Base-by-base conservation (phyloP, 2,329 filamentous ascomycete species). In the Penicillium sclerotiorum region DNA sequence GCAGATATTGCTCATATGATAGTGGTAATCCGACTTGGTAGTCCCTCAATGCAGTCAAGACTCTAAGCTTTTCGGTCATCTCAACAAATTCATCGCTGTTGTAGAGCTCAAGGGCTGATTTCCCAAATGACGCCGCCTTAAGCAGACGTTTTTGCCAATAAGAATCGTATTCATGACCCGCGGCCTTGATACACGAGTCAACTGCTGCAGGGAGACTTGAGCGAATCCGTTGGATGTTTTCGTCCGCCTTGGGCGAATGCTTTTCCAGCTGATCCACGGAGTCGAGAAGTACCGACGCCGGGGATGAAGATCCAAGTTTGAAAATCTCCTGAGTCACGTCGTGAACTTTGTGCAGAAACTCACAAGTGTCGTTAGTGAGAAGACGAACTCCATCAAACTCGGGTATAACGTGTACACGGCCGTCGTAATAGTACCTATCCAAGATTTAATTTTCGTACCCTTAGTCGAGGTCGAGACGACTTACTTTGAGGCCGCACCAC, bases 11-110 rank as follows among this genome's bases (percentile, higher is more conserved):
- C 56, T 96, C 92, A 65, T 94, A 95, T 4, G 92, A 95, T 4
- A 99, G 71, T 0, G 93, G 91, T 18, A 99, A 77, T 2, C 94
- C 94, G 45, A 97, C 82, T 62, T 95, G 89, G 67, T 94, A 97
- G 69, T 89, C 95, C 44, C 94, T 86, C 11, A 93, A 88, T 6
- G 93, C 93, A 62, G 96, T 97, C 40, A 99, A 79, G 0, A 99
- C 92, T 13, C 94, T 87, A 13, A 99, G 75, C 1, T 87, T 94
- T 70, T 99, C 93, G 60, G 91, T 96, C 87, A 96, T 97, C 56
- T 97, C 93, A 46, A 99, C 94, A 72, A 97, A 99, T 58, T 99
- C 93, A 65, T 99, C 94, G 65, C 92, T 96, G 71, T 94, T 96
- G 73, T 97, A 99, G 11, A 97, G 85, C 63, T 97, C 94, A 3